Percentiles rank a stretch among this genome's conserved stretches.
Evolutionary conservation across 179 eudicot species (phyloP).

Genomic region (Vitellaria paradoxa): DNA sequence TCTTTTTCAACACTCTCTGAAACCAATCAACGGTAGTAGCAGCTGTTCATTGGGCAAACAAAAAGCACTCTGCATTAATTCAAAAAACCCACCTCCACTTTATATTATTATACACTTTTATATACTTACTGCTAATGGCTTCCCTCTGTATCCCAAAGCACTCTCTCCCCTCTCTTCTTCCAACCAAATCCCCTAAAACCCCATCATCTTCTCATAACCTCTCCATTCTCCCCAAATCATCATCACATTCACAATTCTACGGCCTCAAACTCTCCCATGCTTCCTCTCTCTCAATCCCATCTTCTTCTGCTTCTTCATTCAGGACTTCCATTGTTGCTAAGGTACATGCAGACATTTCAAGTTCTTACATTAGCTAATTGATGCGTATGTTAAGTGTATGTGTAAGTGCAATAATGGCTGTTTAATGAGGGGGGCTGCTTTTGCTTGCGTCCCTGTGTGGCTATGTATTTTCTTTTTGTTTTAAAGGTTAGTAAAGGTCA

Average conservation of each 20-base stretch:
- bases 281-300: conserved; percentile 30
- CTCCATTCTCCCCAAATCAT: conserved; percentile 38
- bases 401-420: background rate
- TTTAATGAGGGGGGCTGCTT: background rate
- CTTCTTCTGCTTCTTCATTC: conserved; percentile 28
- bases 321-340: conserved; percentile 51
- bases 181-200: conserved; percentile 40
- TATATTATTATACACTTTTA: background rate
- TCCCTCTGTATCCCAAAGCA: conserved; percentile 48
- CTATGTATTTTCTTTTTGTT: conserved; percentile 5
- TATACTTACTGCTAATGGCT: conserved; percentile 38
- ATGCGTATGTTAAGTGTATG: background rate
- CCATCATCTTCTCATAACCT: conserved; percentile 22
- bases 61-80: too few species aligned
- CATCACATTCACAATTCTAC: conserved; percentile 59
- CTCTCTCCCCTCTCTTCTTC: conserved; percentile 39
- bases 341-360: conserved; percentile 31
- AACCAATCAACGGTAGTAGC: background rate
- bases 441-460: background rate
- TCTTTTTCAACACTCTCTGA: conserved; percentile 5
- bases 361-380: background rate
- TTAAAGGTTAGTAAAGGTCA: conserved; percentile 65
- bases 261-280: conserved; percentile 48
- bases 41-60: too few species aligned
- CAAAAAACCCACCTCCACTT: background rate